Conservation (phyloP, 768 basidiomycete genomes). For the Psilocybe tampanensis region DNA sequence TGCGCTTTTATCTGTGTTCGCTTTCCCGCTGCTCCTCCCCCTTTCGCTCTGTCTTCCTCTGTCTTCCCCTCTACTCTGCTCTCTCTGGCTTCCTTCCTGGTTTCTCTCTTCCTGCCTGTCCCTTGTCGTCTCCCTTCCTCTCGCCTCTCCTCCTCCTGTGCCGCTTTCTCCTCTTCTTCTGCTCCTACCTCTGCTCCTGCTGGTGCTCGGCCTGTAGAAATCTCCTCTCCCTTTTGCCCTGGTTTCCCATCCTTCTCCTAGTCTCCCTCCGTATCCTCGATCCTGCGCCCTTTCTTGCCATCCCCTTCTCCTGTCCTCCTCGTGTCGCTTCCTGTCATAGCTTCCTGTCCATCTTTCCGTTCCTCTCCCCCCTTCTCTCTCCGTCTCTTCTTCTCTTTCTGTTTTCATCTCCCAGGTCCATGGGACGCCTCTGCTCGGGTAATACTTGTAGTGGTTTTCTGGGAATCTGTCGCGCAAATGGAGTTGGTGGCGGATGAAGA, state of each 20-base stretch:
- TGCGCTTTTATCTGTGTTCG: too few relatives aligned
- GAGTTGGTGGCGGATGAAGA: neutral
- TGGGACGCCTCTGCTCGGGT: neutral
- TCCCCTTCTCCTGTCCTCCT: too few relatives aligned
- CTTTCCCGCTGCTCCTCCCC: neutral
- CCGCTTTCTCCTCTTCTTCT: too few relatives aligned
- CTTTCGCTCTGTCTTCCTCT: neutral
- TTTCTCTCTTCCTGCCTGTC: neutral
- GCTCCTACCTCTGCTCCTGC: too few relatives aligned
- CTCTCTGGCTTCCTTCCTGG: neutral
- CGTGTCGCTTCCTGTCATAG: neutral
- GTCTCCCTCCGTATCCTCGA: too few relatives aligned
- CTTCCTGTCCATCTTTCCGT: conserved; percentile 4
- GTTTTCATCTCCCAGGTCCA: conserved; percentile 8
- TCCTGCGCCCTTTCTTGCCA: too few relatives aligned
- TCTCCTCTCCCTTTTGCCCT: too few relatives aligned
- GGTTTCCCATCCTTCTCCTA: too few relatives aligned
- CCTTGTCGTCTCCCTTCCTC: too few relatives aligned
- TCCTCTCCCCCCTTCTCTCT: neutral
- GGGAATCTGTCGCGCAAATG: conserved; percentile 2
- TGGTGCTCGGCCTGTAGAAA: too few relatives aligned
- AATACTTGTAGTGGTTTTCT: conserved; percentile 9
- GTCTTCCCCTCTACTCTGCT: neutral
- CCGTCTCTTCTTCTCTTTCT: neutral
- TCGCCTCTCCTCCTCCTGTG: neutral